Percentiles rank a stretch among this genome's conserved stretches.
Conservation (phyloP, 495 filamentous ascomycete genomes). For the Melanomma pulvis-pyrius region DNA sequence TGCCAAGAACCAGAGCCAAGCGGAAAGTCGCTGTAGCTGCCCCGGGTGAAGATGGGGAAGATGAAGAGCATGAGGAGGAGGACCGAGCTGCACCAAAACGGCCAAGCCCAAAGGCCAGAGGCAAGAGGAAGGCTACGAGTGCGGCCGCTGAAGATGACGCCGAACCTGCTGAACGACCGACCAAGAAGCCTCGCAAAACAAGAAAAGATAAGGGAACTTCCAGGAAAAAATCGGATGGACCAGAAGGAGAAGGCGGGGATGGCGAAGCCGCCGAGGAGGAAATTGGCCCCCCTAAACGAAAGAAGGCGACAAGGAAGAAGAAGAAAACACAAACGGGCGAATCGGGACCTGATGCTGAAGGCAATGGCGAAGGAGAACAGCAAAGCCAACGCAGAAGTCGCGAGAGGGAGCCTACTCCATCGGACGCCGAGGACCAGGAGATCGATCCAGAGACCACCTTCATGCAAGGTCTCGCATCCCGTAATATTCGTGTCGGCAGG, state of each 20-base stretch:
- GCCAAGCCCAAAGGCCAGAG: conserved; percentile 10
- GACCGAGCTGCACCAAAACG: conserved; percentile 23
- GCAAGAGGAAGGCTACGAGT: conserved; percentile 17
- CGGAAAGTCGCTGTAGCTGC: background rate
- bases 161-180: conserved; percentile 27
- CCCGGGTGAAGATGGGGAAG: conserved; percentile 33
- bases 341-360: background rate
- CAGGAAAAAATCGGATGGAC: conserved; percentile 35
- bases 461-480: conserved; percentile 77
- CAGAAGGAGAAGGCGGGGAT: conserved; percentile 35
- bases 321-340: conserved; percentile 3
- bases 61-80: conserved; percentile 42
- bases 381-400: conserved; percentile 5
- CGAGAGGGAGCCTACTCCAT: conserved; percentile 67
- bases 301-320: conserved; percentile 6
- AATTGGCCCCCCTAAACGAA: conserved; percentile 5
- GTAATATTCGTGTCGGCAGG: conserved; percentile 74
- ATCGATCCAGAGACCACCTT: conserved; percentile 71
- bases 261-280: conserved; percentile 1
- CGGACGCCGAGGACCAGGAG: conserved; percentile 71
- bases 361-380: background rate
- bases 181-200: conserved; percentile 30
- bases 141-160: background rate
- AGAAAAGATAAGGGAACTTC: conserved; percentile 39
- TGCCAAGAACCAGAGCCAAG: background rate